Base-by-base conservation (phyloP, 148 eudicot genomes). In the Chenopodium formosanum region DNA sequence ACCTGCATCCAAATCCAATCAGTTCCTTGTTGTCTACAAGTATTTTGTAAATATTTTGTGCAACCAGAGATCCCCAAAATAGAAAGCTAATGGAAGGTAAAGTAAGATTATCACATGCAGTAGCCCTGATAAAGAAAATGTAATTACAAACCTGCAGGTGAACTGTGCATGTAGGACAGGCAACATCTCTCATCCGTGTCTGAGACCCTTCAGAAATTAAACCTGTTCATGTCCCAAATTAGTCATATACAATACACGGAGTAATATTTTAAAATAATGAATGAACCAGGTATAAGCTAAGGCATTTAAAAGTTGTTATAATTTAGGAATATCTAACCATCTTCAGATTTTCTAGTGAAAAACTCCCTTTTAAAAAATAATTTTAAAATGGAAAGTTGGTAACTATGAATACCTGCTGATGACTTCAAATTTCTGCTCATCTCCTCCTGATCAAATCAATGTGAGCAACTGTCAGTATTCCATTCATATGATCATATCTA, bases 131-230 rank as follows among this genome's bases (percentile, higher is more conserved):
- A 66, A 58, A 7, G 1, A 2, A 75, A 53, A 25, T 53, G 27
- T 56, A 67, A 75, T 44, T 29, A 53, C 83, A 69, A 74, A 95
- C 98, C 98, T 95, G 97, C 81, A 95, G 84, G 83, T 95, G 97
- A 66, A 93, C 94, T 29, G 98, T 95, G 84, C 98, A 95, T 73
- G 94, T 95, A 62, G 98, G 98, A 83, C 98, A 95, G 4, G 88
- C 98, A 77, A 95, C 98, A 27, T 95, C 98, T 84, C 91, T 91
- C 94, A 90, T 91, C 73, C 81, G 87, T 34, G 73, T 82, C 76
- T 84, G 81, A 79, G 92, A 87, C 52, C 88, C 88, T 77, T 84
- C 84, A 78, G 90, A 74, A 78, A 77, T 89, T 14, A 74, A 81
- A 83, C 97, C 98, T 95, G 87, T 72, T 77, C 13, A 72, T 52